These are phyloP conservation scores for Acacia crassicarpa DNA, from an alignment of 306 rosid species.

Conservation along the genomic window DNA sequence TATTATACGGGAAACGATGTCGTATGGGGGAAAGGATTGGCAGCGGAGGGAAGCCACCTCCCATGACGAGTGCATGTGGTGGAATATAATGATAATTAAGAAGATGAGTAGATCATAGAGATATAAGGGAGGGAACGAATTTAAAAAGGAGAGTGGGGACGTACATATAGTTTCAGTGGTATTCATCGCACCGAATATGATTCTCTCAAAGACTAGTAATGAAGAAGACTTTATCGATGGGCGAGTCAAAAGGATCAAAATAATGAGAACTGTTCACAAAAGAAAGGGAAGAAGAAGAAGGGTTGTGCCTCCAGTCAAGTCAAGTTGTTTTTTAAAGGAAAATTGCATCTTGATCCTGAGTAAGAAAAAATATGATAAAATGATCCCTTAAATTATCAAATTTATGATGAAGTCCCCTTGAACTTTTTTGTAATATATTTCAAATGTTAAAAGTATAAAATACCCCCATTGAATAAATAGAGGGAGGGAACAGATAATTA, in stretches of 20 bases:
- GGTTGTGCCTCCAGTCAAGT: not conserved
- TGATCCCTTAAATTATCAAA: too few relatives aligned
- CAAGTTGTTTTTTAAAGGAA: not conserved
- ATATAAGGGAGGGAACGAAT: not conserved
- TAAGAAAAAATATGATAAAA: too few relatives aligned
- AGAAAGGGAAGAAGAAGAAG: not conserved
- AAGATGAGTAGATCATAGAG: not conserved
- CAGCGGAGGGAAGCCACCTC: too few relatives aligned
- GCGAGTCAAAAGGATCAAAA: slow-evolving; percentile 27
- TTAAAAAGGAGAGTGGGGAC: not conserved
- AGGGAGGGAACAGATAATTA: too few relatives aligned
- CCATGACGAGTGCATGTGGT: not conserved
- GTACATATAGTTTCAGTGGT: not conserved
- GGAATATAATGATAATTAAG: not conserved
- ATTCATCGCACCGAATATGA: not conserved
- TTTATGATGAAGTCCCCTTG: too few relatives aligned
- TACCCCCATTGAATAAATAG: too few relatives aligned
- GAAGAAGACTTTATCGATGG: not conserved
- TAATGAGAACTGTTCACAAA: not conserved
- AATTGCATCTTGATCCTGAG: too few relatives aligned
- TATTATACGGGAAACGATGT: too few relatives aligned
- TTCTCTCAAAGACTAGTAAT: not conserved
- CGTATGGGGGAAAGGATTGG: too few relatives aligned
- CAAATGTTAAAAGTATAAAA: too few relatives aligned
- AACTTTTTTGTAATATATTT: too few relatives aligned